These are phyloP conservation scores for Paramecium bursaria DNA, from an alignment of 73 alveolate species.

Conservation along the genomic window DNA sequence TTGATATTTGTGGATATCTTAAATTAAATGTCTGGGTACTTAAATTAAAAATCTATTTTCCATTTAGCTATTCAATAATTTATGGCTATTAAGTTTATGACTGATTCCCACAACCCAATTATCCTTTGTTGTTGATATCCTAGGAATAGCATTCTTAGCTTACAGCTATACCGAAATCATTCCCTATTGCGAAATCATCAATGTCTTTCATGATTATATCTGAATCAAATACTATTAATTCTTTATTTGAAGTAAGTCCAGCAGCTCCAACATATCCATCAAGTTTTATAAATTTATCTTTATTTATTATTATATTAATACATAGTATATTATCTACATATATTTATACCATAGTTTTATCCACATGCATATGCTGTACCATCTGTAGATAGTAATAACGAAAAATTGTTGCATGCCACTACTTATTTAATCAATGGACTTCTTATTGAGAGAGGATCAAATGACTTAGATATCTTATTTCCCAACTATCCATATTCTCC, in stretches of 20 bases:
- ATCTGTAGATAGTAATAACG: constrained; percentile 10
- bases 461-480: neutral
- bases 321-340: constrained; percentile 2
- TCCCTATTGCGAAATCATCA: constrained; percentile 21
- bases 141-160: neutral
- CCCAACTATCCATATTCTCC: constrained; percentile 12
- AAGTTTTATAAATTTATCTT: constrained; percentile 23
- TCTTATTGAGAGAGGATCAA: constrained; percentile 7
- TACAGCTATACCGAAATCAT: neutral
- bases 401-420: neutral
- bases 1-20: neutral
- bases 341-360: constrained; percentile 26
- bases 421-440: neutral
- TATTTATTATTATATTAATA: neutral
- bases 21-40: neutral
- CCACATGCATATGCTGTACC: constrained; percentile 37
- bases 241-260: constrained; percentile 17
- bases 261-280: constrained; percentile 24
- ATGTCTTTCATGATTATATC: constrained; percentile 1
- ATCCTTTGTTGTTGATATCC: too few species aligned
- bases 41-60: neutral
- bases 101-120: too few species aligned
- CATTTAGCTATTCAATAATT: neutral
- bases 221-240: constrained; percentile 24
- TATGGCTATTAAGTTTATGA: too few species aligned